Conservation (phyloP, 108 stramenopile genomes). For the Skeletonema marinoi region DNA sequence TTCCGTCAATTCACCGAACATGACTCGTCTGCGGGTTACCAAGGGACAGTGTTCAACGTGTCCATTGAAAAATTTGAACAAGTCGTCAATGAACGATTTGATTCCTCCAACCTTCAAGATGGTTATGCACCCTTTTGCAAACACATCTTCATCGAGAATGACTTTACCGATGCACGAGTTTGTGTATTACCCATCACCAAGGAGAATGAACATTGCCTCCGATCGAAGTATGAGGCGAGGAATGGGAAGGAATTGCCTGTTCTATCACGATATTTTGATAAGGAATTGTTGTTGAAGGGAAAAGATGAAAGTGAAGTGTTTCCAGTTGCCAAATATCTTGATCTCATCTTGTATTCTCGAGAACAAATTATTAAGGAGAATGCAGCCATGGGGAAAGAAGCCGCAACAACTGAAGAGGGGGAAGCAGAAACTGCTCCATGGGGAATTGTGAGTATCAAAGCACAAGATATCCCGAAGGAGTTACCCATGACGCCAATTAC, state of each 20-base stretch:
- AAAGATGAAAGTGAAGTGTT: conserved; percentile 43
- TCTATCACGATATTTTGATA: conserved; percentile 79
- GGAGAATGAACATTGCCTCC: conserved; percentile 82
- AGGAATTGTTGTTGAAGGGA: conserved; percentile 49
- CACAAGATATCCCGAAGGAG: conserved; percentile 91
- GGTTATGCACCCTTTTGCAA: conserved; percentile 99
- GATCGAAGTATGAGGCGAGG: conserved; percentile 88
- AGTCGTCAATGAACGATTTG: conserved; percentile 74
- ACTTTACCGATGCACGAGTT: conserved; percentile 75
- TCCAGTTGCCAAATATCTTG: conserved; percentile 87
- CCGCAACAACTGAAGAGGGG: conserved; percentile 16
- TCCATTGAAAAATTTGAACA: conserved; percentile 75
- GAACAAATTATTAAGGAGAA: conserved; percentile 91
- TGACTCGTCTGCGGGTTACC: conserved; percentile 54
- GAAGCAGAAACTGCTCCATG: conserved; percentile 78
- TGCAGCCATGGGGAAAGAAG: conserved; percentile 75
- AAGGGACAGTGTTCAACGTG: conserved; percentile 68
- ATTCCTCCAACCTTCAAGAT: conserved; percentile 60
- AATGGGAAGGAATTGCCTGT: conserved; percentile 93
- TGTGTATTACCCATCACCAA: conserved; percentile 80
- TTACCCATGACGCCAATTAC: conserved; percentile 98
- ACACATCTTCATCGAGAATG: conserved; percentile 94
- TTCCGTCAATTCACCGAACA: conserved; percentile 79
- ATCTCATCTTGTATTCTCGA: conserved; percentile 93
- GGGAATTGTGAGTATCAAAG: conserved; percentile 98